Evolutionary conservation across 176 grass and related monocot genomes (phyloP).

Genomic region (Chloris gayana): DNA sequence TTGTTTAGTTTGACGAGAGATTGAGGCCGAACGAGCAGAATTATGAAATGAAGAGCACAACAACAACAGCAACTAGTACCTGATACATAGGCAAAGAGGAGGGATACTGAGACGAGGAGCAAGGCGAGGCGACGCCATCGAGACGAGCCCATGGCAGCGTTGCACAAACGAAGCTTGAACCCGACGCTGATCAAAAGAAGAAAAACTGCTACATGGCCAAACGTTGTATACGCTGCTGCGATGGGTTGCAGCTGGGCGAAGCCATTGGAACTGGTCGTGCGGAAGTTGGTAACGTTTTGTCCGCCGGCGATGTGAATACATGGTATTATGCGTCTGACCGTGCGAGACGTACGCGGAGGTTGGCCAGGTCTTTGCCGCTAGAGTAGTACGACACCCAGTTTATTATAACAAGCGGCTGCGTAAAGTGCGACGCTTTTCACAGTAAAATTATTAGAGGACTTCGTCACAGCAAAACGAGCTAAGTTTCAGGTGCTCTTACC

Average conservation of each 20-base stretch:
- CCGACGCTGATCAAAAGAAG: too few relatives aligned
- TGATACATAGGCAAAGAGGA: constrained; percentile 13
- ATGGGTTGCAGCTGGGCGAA: neutral
- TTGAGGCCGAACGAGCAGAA: neutral
- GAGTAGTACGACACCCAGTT: neutral
- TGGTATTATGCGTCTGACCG: constrained; percentile 1
- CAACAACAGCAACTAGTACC: neutral
- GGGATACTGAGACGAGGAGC: constrained; percentile 25
- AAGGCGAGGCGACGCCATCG: neutral
- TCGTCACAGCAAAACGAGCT: neutral
- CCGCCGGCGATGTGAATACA: constrained; percentile 24
- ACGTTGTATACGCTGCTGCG: neutral
- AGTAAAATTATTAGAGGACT: neutral
- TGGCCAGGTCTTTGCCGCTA: constrained; percentile 18
- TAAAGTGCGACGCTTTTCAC: neutral
- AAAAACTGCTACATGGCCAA: neutral
- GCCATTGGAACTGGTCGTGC: constrained; percentile 30
- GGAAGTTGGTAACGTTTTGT: neutral
- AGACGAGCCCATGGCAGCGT: constrained; percentile 20
- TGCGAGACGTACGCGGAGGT: neutral
- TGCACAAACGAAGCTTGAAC: neutral
- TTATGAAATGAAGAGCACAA: neutral
- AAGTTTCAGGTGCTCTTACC: neutral
- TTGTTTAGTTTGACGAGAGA: neutral
- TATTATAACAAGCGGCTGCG: neutral